Evolutionary conservation across 2,329 filamentous ascomycete genomes (phyloP), one percentile per base, ranked within the genome.

Genomic region (Ascochyta viciae-villosae): DNA sequence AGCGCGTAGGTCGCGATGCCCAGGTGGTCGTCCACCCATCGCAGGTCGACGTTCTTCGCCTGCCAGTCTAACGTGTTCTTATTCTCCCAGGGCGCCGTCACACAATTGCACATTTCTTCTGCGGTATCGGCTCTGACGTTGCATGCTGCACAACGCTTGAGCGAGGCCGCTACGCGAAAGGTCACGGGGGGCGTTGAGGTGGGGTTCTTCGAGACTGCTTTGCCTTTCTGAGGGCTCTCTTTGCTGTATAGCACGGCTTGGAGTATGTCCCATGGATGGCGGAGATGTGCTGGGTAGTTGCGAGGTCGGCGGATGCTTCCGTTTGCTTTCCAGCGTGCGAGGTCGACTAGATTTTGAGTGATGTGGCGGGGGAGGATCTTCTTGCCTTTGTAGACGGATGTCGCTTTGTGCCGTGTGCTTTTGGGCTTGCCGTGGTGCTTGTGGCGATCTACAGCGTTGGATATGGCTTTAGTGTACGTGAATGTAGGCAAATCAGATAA

Each of bases 1-100:
- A 31, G 23, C 3, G 50, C 50, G 12, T 51, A 40, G 4, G 42
- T n/a, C 4, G 40, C 54, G 8, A 57, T 41, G n/a, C 54, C 15
- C 3, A 23, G 8, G 12, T 6, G 16, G 6, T 42, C 27, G 15
- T 27, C 10, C 16, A 37, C 19, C 22, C 7, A n/a, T 6, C 37
- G 31, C 29, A 54, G 15, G 0, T 27, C 23, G 9, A 54, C 34
- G 8, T 54, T 23, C 3, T 35, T 4, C 13, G 24, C 5, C 5
- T 35, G 27, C 54, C 57, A 54, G 0, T 6, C 2, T 0, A 12
- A 3, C 2, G 29, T 41, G 15, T 38, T 41, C 1, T 26, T 16
- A 3, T 2, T 3, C 2, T 24, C 22, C 33, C 42, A 54, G 3
- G 26, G 12, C 6, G 50, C 19, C 10, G 5, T 24, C 3, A 38